Evolutionary conservation across 768 basidiomycete species (phyloP), one percentile per base, ranked within the genome.

Genomic region (Panus rudis): DNA sequence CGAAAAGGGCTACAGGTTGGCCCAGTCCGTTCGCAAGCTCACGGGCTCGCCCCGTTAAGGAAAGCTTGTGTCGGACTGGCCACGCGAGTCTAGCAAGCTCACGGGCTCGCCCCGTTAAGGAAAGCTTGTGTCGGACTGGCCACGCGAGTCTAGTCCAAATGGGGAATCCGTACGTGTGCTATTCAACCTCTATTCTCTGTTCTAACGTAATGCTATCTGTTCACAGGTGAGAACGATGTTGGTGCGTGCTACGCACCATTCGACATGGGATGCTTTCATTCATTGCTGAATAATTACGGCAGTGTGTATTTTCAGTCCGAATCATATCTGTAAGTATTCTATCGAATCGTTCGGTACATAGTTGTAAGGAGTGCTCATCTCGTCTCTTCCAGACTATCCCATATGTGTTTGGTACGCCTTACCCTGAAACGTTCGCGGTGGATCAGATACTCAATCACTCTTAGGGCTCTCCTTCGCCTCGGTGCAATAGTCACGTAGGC

Each of bases 251-350:
- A 17, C n/a, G 33, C 25, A 34, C 22, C 11, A 7, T 41, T 34
- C 21, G 19, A 8, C 3, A 4, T 13, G 14, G 12, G 30, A 27
- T 33, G 13, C 8, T 31, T 22, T 27, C 39, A 3, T 13, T 6
- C 7, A 25, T 10, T 22, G 19, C 20, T 21, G n/a, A n/a, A n/a
- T n/a, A n/a, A n/a, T n/a, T n/a, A n/a, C n/a, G n/a, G 17, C 49
- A 84, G 83, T 81, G 10, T 64, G 82, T 42, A 57, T 84, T 25
- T 84, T 78, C 58, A 79, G 81, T 49, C 70, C 78, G 21, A 85
- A 72, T 45, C 57, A 54, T 33, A 23, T 55, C 33, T 48, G 54
- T 54, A 20, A 12, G 52, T 46, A 5, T n/a, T 43, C 35, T n/a
- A 25, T 0, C 14, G 19, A 31, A 11, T 21, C 13, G 10, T 12